A percentile compares a stretch with the other conserved stretches of the same genome.
These are phyloP conservation scores for Pseudonitzschia delicatissima DNA, from an alignment of 108 stramenopile genomes.

Conservation along the genomic window DNA sequence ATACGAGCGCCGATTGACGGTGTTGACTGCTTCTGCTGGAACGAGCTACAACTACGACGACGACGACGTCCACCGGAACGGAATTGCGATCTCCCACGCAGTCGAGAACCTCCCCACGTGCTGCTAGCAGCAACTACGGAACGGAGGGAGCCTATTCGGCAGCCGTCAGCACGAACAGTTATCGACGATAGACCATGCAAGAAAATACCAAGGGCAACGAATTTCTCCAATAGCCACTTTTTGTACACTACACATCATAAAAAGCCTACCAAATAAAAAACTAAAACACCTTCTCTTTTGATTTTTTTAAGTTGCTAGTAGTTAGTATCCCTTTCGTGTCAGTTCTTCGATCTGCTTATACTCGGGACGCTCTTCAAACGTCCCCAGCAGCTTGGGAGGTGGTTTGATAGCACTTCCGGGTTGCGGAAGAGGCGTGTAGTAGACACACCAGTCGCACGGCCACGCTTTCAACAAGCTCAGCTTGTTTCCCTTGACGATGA, in stretches of 20 bases:
- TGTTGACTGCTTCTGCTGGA: conserved; percentile 53
- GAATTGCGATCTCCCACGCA: neutral
- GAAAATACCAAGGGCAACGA: too few relatives aligned
- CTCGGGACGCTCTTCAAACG: neutral
- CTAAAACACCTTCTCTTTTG: too few relatives aligned
- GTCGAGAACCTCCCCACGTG: neutral
- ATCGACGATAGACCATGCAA: conserved; percentile 2
- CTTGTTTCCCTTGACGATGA: conserved; percentile 23
- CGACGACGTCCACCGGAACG: too few relatives aligned
- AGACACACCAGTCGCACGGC: conserved; percentile 22
- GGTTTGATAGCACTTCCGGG: neutral
- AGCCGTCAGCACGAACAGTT: too few relatives aligned
- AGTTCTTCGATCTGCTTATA: neutral
- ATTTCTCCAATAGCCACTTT: too few relatives aligned
- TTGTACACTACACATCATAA: too few relatives aligned
- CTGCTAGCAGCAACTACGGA: too few relatives aligned
- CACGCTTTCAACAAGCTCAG: conserved; percentile 25
- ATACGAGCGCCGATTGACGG: conserved; percentile 74
- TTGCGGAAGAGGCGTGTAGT: neutral
- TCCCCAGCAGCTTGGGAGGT: neutral
- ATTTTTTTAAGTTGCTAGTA: too few relatives aligned
- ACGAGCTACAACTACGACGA: too few relatives aligned
- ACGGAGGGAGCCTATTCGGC: too few relatives aligned
- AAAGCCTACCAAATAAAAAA: too few relatives aligned
- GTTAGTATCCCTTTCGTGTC: too few relatives aligned